phyloP scores from a whole-genome alignment of 805 yeast genomes.

The Zygosaccharomyces siamensis region DNA sequence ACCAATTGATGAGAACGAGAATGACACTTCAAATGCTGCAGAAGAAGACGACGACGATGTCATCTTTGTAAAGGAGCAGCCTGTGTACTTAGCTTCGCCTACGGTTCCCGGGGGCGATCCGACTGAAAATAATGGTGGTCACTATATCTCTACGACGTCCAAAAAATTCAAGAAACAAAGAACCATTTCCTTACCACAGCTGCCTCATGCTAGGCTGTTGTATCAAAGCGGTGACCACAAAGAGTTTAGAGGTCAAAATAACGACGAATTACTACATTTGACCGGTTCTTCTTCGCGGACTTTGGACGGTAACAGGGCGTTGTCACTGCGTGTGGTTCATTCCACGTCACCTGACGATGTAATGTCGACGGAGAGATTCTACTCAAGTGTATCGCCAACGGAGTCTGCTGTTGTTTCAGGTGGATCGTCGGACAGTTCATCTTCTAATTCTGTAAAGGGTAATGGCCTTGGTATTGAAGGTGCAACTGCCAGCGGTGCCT shows the following conservation, averaged over 20 bases:
- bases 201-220: slow-evolving; percentile 44
- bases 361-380: slow-evolving; percentile 10
- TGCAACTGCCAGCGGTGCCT: neutral
- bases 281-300: slow-evolving; percentile 33
- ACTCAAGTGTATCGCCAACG: slow-evolving; percentile 14
- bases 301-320: slow-evolving; percentile 29
- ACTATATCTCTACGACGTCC: slow-evolving; percentile 15
- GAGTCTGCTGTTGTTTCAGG: slow-evolving; percentile 4
- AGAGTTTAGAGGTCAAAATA: slow-evolving; percentile 25
- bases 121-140: slow-evolving; percentile 4
- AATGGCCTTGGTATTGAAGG: slow-evolving; percentile 1
- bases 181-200: slow-evolving; percentile 51
- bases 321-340: slow-evolving; percentile 22
- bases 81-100: slow-evolving; percentile 14
- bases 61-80: slow-evolving; percentile 32
- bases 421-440: slow-evolving; percentile 8
- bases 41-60: slow-evolving; percentile 27
- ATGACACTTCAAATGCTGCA: slow-evolving; percentile 4
- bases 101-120: slow-evolving; percentile 10
- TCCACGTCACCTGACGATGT: slow-evolving; percentile 19
- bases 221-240: slow-evolving; percentile 28
- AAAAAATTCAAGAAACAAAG: slow-evolving; percentile 41
- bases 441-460: slow-evolving; percentile 3
- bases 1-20: slow-evolving; percentile 11
- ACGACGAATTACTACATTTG: slow-evolving; percentile 31